phyloP scores from a whole-genome alignment of 768 basidiomycete genomes.

The Calocera cornea region DNA sequence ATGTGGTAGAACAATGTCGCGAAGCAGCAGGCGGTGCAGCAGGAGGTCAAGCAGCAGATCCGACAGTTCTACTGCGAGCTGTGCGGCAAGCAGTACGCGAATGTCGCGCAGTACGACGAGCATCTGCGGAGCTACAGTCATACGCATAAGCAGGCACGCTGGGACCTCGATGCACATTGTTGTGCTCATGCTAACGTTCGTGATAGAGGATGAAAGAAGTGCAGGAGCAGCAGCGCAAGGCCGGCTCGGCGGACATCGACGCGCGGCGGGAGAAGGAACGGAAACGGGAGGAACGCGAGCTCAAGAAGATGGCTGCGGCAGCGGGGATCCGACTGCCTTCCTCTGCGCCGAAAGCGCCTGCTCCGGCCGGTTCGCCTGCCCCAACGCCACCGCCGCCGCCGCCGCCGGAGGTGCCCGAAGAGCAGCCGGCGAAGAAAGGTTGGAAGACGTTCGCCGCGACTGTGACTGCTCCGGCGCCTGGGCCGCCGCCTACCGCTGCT shows the following conservation, averaged over 20 bases:
- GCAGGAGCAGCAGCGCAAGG: constrained; percentile 60
- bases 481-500: constrained; percentile 14
- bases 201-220: constrained; percentile 52
- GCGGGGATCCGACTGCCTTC: constrained; percentile 53
- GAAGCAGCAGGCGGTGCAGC: constrained; percentile 48
- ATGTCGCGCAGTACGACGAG: constrained; percentile 75
- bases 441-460: constrained; percentile 17
- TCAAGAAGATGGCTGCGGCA: constrained; percentile 70
- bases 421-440: constrained; percentile 13
- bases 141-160: constrained; percentile 12
- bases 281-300: constrained; percentile 71
- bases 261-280: constrained; percentile 75
- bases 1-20: constrained; percentile 49
- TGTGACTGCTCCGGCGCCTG: constrained; percentile 16
- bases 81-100: constrained; percentile 81
- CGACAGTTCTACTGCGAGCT: constrained; percentile 66
- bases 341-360: constrained; percentile 18
- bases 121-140: constrained; percentile 41
- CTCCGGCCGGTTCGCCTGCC: constrained; percentile 5
- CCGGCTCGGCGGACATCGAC: constrained; percentile 47
- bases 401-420: constrained; percentile 7
- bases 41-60: constrained; percentile 54
- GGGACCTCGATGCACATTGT: background rate
- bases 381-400: constrained; percentile 6
- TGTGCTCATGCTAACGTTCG: background rate